Conservation (phyloP, 148 eudicot genomes). For the Camellia sinensis region DNA sequence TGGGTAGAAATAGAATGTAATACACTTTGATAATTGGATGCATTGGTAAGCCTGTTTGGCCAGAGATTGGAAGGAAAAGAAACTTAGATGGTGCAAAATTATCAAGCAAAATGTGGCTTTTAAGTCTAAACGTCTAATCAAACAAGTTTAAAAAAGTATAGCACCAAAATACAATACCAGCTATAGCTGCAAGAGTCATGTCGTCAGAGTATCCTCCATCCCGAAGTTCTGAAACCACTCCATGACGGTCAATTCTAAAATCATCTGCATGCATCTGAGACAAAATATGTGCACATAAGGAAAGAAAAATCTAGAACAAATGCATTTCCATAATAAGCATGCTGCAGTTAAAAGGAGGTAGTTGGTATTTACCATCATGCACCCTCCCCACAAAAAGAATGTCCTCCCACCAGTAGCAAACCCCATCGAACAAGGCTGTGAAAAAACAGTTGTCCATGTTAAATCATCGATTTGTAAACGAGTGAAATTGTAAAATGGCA, state of each 20-base stretch:
- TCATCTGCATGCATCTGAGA: slow-evolving; percentile 97
- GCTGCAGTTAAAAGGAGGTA: slow-evolving; percentile 18
- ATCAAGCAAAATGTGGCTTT: background rate
- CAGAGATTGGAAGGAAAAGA: background rate
- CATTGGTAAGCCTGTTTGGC: background rate
- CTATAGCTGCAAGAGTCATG: slow-evolving; percentile 99
- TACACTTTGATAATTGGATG: background rate
- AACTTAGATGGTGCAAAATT: background rate
- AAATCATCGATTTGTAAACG: background rate
- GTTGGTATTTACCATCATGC: slow-evolving; percentile 85
- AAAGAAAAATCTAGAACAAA: background rate
- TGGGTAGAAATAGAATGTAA: background rate
- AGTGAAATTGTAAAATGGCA: background rate
- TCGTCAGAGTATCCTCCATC: slow-evolving; percentile 99
- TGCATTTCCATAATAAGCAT: background rate
- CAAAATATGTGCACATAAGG: background rate
- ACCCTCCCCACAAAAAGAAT: slow-evolving; percentile 98
- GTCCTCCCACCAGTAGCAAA: slow-evolving; percentile 98
- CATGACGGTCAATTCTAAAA: slow-evolving; percentile 77
- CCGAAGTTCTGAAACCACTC: slow-evolving; percentile 77
- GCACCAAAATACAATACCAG: slow-evolving; percentile 42
- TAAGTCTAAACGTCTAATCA: background rate
- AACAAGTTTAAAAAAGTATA: slow-evolving; percentile 4
- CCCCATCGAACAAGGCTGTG: slow-evolving; percentile 99
- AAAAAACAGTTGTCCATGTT: slow-evolving; percentile 12